Base-by-base conservation (phyloP, 352 stramenopile genomes). In the Phytophthora pinifolia region DNA sequence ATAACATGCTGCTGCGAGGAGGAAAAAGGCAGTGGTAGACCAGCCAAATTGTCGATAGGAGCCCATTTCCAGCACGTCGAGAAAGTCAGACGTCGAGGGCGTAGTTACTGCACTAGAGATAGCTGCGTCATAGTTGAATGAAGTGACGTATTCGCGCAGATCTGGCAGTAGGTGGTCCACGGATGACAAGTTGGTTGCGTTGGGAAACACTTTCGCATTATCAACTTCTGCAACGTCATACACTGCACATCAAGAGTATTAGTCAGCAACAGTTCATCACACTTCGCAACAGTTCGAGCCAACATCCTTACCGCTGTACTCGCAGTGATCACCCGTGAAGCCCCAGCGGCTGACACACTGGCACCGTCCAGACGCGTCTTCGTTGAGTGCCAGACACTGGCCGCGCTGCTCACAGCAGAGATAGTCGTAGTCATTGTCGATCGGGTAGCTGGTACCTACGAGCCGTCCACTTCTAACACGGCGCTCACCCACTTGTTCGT, bases 371-470 rank as follows among this genome's bases (percentile, higher is more conserved):
- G 70, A 76, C 1, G 77, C 80, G 48, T 91, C 76, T 68, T 89
- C 78, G 20, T 83, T 74, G 0, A 67, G 50, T 5, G 66, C 43
- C 2, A 57, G 61, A 22, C 80, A 91, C 8, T 54, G 43, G 0
- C 80, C 80, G 2, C 76, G 63, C 38, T 91, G 79, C 33, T 89
- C 71, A 44, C 80, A 91, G 59, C 80, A 91, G 22, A 82, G 53
- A 42, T 57, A 63, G 53, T 89, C 80, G 41, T 75, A 83, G 55
- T 89, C 80, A 45, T 91, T 80, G 60, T 89, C 78, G 47, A 86
- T 83, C 13, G 80, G 78, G 31, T 89, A 91, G 18, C 39, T 86
- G 4, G 78, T 75, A 20, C 76, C 80, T 17, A 87, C 67, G n/a
- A 80, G 58, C 1, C 62, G 67, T 6, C 80, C 80, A 39, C 78